These are phyloP conservation scores for Cutaneotrichosporon cyanovorans DNA, from an alignment of 1,284 basidiomycete genomes.

Conservation along the genomic window DNA sequence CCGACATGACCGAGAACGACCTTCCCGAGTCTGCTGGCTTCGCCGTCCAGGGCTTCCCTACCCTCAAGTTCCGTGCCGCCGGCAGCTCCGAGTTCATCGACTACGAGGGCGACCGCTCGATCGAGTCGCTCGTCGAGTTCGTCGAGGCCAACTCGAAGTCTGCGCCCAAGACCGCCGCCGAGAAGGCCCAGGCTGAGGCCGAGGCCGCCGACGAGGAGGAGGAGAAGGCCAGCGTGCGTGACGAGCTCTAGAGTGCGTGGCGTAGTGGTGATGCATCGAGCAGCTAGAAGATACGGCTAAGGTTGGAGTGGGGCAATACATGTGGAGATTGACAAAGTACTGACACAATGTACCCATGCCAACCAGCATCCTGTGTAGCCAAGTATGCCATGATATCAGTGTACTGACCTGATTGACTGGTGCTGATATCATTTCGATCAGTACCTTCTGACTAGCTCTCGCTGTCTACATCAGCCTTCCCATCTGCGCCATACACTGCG, in stretches of 20 bases:
- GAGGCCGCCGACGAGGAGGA: constrained; percentile 6
- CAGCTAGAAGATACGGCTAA: too few relatives aligned
- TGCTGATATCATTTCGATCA: too few relatives aligned
- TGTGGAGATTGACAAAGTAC: too few relatives aligned
- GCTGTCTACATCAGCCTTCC: too few relatives aligned
- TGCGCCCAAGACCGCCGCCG: constrained; percentile 17
- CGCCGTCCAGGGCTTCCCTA: constrained; percentile 78
- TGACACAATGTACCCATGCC: too few relatives aligned
- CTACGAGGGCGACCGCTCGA: constrained; percentile 82
- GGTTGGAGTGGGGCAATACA: too few relatives aligned
- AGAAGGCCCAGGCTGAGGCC: constrained; percentile 20
- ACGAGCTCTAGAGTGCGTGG: constrained; percentile 35
- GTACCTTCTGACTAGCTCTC: too few relatives aligned
- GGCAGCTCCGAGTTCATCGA: constrained; percentile 80
- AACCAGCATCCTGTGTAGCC: too few relatives aligned
- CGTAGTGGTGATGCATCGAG: too few relatives aligned
- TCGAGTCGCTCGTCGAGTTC: constrained; percentile 78
- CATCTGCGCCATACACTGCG: too few relatives aligned
- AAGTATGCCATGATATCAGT: too few relatives aligned
- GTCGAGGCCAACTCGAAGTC: constrained; percentile 70
- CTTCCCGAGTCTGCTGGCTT: constrained; percentile 80
- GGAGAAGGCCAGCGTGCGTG: constrained; percentile 32
- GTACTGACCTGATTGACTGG: too few relatives aligned
- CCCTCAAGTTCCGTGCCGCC: constrained; percentile 92
- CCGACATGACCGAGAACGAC: constrained; percentile 96